Evolutionary conservation across 2,329 filamentous ascomycete species (phyloP), one percentile per base, ranked within the genome.

Genomic region (Penicillium griseofulvum): DNA sequence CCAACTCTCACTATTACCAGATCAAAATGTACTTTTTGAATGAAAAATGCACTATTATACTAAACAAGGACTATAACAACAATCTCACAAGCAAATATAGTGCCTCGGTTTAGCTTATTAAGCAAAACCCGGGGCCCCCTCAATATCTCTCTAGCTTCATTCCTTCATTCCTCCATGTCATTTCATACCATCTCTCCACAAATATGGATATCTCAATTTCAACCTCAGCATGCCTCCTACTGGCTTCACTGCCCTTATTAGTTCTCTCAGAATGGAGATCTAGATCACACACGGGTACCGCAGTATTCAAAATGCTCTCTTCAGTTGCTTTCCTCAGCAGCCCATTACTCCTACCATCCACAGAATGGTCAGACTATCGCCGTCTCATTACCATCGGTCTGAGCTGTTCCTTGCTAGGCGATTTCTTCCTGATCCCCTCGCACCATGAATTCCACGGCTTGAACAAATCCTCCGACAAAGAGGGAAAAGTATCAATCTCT

Each of bases 221-320:
- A 28, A 39, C 39, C 28, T 46, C 52, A 10, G 51, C 58, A 12
- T 61, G 57, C 39, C 57, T 69, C 5, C 61, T 69, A n/a, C 52
- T 65, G 26, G 59, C 49, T 29, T 60, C 65, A 1, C 55, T 70
- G 10, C 67, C 67, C 5, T 42, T 65, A 9, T 56, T 70, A 11
- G 59, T 66, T 14, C 28, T 68, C 52, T 68, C 62, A 10, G 67
- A 50, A 69, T 57, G 57, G 45, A 57, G 56, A 26, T 64, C 65
- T 37, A 55, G 51, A 37, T 68, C 61, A 19, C 61, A 64, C 42
- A 52, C 54, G 1, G 68, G 67, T 49, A 66, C 65, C 38, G 55
- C 39, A 5, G n/a, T 70, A 17, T 65, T 68, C 58, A 70, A 70
- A 56, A 65, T 65, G 50, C 48, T 69, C 44, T 70, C 66, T 6